Evolutionary conservation across 192 early-diverging fungal genomes (phyloP).

Genomic region (Dissophora globulifera): DNA sequence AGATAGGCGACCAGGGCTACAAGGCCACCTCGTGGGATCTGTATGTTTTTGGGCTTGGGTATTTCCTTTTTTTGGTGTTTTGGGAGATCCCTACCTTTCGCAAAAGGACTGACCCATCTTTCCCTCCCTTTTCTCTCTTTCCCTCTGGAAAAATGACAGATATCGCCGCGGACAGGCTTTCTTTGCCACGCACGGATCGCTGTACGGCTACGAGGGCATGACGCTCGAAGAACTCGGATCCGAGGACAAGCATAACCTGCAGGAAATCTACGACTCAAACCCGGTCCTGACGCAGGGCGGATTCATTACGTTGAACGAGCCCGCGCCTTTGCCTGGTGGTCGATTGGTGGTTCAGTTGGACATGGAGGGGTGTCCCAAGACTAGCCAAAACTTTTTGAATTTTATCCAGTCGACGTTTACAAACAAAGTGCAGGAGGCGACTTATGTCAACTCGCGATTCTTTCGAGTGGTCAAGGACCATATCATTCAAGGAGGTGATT

Average conservation of each 20-base stretch:
- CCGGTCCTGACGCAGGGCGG: constrained; percentile 37
- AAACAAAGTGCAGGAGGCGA: constrained; percentile 41
- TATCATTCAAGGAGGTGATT: constrained; percentile 49
- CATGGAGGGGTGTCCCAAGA: constrained; percentile 37
- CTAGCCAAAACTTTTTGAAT: constrained; percentile 37
- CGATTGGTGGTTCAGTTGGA: constrained; percentile 36
- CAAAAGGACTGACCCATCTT: too few species aligned
- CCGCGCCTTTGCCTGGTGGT: constrained; percentile 36
- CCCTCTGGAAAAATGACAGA: not conserved
- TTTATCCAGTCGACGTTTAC: constrained; percentile 45
- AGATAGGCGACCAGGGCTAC: constrained; percentile 45
- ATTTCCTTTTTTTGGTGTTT: too few species aligned
- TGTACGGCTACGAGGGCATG: constrained; percentile 40
- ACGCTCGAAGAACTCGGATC: constrained; percentile 24
- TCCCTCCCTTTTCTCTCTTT: not conserved
- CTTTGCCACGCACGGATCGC: constrained; percentile 43
- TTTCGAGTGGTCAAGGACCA: constrained; percentile 51
- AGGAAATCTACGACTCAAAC: constrained; percentile 51
- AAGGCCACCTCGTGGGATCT: constrained; percentile 48
- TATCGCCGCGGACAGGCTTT: constrained; percentile 49
- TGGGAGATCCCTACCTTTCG: too few species aligned
- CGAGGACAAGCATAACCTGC: constrained; percentile 35
- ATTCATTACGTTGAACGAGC: constrained; percentile 34
- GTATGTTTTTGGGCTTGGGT: constrained; percentile 17
- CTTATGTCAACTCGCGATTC: constrained; percentile 41